A percentile compares a stretch with the other conserved stretches of the same genome.
Conservation (phyloP, 768 basidiomycete genomes). For the Austroboletus eburneus region DNA sequence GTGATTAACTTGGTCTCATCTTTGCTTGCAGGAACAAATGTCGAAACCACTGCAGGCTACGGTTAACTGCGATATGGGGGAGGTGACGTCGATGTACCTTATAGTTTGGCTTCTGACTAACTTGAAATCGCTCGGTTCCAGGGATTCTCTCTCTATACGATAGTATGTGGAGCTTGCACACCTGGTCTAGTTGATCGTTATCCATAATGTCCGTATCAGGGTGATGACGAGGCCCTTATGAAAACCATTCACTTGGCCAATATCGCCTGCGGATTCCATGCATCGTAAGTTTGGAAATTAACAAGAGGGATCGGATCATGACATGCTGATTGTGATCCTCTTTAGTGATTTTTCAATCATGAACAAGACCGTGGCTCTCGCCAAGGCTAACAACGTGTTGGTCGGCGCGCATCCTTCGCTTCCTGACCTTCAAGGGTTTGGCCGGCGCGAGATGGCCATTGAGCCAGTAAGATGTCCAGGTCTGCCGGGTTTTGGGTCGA, state of each 20-base stretch:
- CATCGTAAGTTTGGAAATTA: conserved; percentile 37
- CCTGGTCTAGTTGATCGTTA: background rate
- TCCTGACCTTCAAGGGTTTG: conserved; percentile 62
- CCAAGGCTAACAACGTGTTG: conserved; percentile 50
- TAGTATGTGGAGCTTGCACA: conserved; percentile 28
- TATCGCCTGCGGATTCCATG: conserved; percentile 68
- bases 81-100: conserved; percentile 31
- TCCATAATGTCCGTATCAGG: conserved; percentile 26
- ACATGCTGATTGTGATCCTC: background rate
- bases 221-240: conserved; percentile 51
- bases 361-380: conserved; percentile 55
- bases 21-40: conserved; percentile 9
- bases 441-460: conserved; percentile 60
- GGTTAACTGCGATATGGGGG: conserved; percentile 56
- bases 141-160: conserved; percentile 49
- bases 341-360: conserved; percentile 60
- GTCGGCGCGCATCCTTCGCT: conserved; percentile 67
- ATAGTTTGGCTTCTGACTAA: conserved; percentile 1
- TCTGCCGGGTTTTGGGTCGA: background rate
- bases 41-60: conserved; percentile 33
- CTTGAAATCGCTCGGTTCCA: conserved; percentile 13
- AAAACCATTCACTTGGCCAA: conserved; percentile 57
- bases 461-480: conserved; percentile 40
- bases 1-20: too few species aligned
- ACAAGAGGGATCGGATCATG: background rate